Percentiles rank a stretch among this genome's conserved stretches.
phyloP scores from a whole-genome alignment of 306 rosid species.

The Ormosia emarginata region DNA sequence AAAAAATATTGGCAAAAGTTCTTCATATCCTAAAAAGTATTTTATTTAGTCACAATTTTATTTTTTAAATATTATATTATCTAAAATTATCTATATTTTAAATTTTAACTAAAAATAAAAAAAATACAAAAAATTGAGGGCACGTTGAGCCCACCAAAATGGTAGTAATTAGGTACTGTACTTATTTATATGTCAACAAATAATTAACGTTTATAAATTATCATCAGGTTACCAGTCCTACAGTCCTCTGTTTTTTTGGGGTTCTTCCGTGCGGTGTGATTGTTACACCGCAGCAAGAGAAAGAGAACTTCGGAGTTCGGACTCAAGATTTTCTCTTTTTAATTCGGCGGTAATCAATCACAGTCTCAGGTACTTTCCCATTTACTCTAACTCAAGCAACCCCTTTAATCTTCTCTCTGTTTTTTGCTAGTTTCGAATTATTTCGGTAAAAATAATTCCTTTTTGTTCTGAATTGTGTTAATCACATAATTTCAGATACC shows the following conservation, averaged over 20 bases:
- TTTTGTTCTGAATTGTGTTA: neutral
- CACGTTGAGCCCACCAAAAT: too few relatives aligned
- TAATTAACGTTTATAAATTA: too few relatives aligned
- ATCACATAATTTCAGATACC: neutral
- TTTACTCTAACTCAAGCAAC: constrained; percentile 13
- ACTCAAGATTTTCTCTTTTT: neutral
- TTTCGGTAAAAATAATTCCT: neutral
- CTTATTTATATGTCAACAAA: too few relatives aligned
- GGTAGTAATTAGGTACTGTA: too few relatives aligned
- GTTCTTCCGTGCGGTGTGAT: neutral
- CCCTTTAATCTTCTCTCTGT: neutral
- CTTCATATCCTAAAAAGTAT: too few relatives aligned
- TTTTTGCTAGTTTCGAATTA: neutral
- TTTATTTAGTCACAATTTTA: too few relatives aligned
- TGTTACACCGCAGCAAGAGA: neutral
- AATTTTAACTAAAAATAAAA: too few relatives aligned
- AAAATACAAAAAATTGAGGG: too few relatives aligned
- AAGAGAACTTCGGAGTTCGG: neutral
- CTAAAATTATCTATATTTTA: too few relatives aligned
- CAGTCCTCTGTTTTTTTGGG: neutral
- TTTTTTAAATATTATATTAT: too few relatives aligned
- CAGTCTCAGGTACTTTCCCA: neutral
- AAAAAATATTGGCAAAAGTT: too few relatives aligned
- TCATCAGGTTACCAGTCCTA: neutral
- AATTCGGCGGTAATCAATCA: neutral